These are phyloP conservation scores for Apophysomyces sp. DNA, from an alignment of 371 early-diverging fungal genomes.

Conservation along the genomic window DNA sequence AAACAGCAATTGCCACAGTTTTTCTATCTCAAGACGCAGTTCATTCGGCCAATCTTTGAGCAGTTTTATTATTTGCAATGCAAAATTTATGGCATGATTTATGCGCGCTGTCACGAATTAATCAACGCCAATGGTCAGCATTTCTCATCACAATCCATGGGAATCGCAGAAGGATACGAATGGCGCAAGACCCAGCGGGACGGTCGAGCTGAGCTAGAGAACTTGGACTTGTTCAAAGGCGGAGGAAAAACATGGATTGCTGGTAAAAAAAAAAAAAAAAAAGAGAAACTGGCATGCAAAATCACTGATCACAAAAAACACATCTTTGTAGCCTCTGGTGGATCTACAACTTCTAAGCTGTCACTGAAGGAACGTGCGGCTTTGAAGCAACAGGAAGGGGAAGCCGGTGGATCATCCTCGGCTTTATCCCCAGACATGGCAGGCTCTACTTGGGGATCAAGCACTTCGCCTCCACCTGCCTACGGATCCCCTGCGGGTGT, in stretches of 20 bases:
- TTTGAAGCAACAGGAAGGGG: slow-evolving; percentile 11
- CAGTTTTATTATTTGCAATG: slow-evolving; percentile 68
- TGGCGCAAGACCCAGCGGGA: slow-evolving; percentile 20
- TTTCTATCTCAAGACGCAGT: slow-evolving; percentile 48
- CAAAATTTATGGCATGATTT: slow-evolving; percentile 54
- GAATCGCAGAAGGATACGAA: slow-evolving; percentile 31
- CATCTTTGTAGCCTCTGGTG: slow-evolving; percentile 23
- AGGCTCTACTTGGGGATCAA: not conserved
- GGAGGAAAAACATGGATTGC: slow-evolving; percentile 43
- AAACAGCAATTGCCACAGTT: slow-evolving; percentile 68
- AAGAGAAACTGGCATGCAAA: not conserved
- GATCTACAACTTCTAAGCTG: slow-evolving; percentile 24
- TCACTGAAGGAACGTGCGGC: slow-evolving; percentile 30
- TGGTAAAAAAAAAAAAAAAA: slow-evolving; percentile 6
- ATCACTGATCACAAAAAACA: too few species aligned
- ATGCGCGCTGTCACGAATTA: slow-evolving; percentile 47
- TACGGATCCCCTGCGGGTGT: slow-evolving; percentile 18
- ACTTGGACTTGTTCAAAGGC: slow-evolving; percentile 31
- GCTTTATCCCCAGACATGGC: not conserved
- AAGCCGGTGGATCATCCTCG: slow-evolving; percentile 1
- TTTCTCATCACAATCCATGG: slow-evolving; percentile 31
- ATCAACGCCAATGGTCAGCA: slow-evolving; percentile 28
- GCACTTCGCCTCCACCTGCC: slow-evolving; percentile 17
- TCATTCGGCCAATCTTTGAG: slow-evolving; percentile 75
- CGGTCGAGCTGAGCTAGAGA: slow-evolving; percentile 31